These are phyloP conservation scores for Punica granatum DNA, from an alignment of 345 rosid species.

Conservation along the genomic window DNA sequence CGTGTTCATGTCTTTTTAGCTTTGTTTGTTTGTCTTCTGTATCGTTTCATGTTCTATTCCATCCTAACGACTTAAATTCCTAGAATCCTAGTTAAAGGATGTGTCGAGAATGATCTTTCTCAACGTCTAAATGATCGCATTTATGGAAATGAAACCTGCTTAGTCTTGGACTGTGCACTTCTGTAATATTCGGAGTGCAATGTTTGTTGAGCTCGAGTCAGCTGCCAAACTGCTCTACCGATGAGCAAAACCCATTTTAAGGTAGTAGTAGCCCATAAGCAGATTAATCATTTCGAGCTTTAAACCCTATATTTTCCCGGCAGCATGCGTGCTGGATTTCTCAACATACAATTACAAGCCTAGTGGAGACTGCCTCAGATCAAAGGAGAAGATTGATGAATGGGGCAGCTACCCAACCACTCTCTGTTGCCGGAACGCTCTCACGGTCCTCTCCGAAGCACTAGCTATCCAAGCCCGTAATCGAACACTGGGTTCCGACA, in stretches of 20 bases:
- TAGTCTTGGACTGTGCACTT: too few relatives aligned
- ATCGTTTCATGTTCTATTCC: too few relatives aligned
- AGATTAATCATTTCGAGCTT: neutral
- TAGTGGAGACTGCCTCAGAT: constrained; percentile 29
- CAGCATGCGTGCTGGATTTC: constrained; percentile 31
- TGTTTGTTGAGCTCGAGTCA: too few relatives aligned
- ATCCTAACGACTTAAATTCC: neutral
- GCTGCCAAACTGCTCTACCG: too few relatives aligned
- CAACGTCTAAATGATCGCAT: too few relatives aligned
- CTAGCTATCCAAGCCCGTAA: constrained; percentile 24
- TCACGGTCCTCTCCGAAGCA: constrained; percentile 25
- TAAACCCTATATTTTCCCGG: neutral
- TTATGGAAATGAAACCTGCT: too few relatives aligned
- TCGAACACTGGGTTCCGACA: neutral
- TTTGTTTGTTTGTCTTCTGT: neutral
- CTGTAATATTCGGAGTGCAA: too few relatives aligned
- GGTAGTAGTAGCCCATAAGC: too few relatives aligned
- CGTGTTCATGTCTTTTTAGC: too few relatives aligned
- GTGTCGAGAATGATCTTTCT: too few relatives aligned
- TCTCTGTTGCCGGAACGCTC: constrained; percentile 42
- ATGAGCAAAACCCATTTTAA: too few relatives aligned
- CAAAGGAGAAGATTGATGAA: constrained; percentile 13
- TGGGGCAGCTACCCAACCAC: constrained; percentile 31
- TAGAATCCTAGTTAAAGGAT: too few relatives aligned
- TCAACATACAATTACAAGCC: constrained; percentile 33